These are phyloP conservation scores for Candida oleophila DNA, from an alignment of 805 yeast genomes.

Conservation along the genomic window DNA sequence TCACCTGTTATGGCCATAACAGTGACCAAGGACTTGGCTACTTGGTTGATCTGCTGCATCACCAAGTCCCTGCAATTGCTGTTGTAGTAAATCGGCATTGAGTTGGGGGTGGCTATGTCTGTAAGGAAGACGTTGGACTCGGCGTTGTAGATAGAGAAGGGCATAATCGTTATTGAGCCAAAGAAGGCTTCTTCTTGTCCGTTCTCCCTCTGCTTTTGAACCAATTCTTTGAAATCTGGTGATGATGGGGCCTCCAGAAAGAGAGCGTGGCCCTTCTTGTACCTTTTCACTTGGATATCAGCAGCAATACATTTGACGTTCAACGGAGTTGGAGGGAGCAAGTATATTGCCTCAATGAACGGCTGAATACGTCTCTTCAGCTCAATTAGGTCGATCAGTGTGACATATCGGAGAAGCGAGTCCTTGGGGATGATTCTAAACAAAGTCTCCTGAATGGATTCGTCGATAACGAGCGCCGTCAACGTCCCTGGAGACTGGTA, in stretches of 20 bases:
- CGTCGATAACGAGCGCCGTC: slow-evolving; percentile 54
- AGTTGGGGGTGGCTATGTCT: slow-evolving; percentile 46
- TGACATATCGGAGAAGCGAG: slow-evolving; percentile 52
- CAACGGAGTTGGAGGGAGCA: slow-evolving; percentile 67
- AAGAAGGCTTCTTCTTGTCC: slow-evolving; percentile 1
- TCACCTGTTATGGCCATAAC: slow-evolving; percentile 81
- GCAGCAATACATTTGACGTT: slow-evolving; percentile 74
- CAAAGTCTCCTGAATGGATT: slow-evolving; percentile 48
- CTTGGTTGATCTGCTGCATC: slow-evolving; percentile 51
- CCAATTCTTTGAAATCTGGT: slow-evolving; percentile 1
- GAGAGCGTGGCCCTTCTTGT: slow-evolving; percentile 69
- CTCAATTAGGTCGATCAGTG: slow-evolving; percentile 66
- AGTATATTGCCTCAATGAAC: slow-evolving; percentile 75
- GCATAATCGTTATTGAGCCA: background rate
- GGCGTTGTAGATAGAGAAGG: slow-evolving; percentile 50
- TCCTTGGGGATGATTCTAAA: slow-evolving; percentile 47
- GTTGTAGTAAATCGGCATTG: slow-evolving; percentile 75
- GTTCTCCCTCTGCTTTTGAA: background rate
- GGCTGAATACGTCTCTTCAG: slow-evolving; percentile 57
- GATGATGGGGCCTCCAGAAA: slow-evolving; percentile 53
- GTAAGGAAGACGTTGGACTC: slow-evolving; percentile 74
- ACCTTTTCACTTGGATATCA: slow-evolving; percentile 72
- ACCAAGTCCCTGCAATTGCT: slow-evolving; percentile 61
- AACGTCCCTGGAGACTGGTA: slow-evolving; percentile 30
- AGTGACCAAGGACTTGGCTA: slow-evolving; percentile 67